Conservation (phyloP, 2,329 filamentous ascomycete genomes). For the Rhynchosporium agropyri region DNA sequence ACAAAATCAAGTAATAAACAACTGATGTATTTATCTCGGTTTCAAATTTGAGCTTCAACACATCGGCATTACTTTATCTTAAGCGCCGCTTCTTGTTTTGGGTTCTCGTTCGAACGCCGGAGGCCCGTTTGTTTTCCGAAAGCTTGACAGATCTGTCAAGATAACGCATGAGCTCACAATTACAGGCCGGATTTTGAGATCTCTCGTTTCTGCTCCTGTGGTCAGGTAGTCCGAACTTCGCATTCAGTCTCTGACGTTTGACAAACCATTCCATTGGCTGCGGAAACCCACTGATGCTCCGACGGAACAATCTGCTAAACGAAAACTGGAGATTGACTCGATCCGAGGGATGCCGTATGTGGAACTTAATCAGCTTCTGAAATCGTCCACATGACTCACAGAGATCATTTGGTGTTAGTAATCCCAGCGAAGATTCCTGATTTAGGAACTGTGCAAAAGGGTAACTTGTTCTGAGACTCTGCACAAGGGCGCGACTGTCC, state of each 20-base stretch:
- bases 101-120: not conserved
- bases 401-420: conserved; percentile 25
- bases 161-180: conserved; percentile 2
- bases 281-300: conserved; percentile 34
- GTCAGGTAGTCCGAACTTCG: conserved; percentile 29
- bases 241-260: conserved; percentile 27
- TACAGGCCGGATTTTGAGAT: not conserved
- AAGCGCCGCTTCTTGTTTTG: conserved; percentile 5
- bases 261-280: conserved; percentile 33
- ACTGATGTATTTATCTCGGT: not conserved
- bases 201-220: conserved; percentile 15
- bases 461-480: conserved; percentile 22
- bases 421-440: conserved; percentile 23
- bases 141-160: conserved; percentile 3
- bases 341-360: conserved; percentile 28
- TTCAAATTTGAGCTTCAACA: not conserved
- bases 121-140: conserved; percentile 1
- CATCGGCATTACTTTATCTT: not conserved
- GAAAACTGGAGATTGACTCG: conserved; percentile 26
- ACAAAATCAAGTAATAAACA: conserved; percentile 2
- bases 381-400: conserved; percentile 30
- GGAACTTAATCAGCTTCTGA: conserved; percentile 30
- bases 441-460: conserved; percentile 24
- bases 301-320: conserved; percentile 26
- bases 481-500: conserved; percentile 24